Evolutionary conservation across 768 basidiomycete species (phyloP).

Genomic region (Mycena belliarum): DNA sequence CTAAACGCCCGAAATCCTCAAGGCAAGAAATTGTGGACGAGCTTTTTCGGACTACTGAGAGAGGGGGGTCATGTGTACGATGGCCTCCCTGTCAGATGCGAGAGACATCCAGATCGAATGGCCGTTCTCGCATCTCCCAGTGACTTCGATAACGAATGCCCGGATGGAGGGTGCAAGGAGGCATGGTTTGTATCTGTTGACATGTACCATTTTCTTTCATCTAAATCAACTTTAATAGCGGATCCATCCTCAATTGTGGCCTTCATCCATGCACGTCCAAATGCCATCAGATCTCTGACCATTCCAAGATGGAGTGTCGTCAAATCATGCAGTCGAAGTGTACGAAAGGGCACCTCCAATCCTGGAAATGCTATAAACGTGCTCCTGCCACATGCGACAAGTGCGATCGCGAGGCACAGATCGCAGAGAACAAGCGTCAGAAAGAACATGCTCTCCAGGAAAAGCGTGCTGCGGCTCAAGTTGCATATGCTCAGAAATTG

Average conservation of each 20-base stretch:
- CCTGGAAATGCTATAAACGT: conserved; percentile 41
- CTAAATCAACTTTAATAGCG: too few species aligned
- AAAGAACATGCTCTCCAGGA: conserved; percentile 38
- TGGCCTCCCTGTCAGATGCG: conserved; percentile 62
- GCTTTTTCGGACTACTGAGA: conserved; percentile 47
- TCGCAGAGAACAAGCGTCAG: conserved; percentile 36
- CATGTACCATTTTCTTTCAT: neutral
- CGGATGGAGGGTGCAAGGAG: conserved; percentile 63
- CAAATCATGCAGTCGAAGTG: conserved; percentile 41
- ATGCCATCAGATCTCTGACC: conserved; percentile 58
- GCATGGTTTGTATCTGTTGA: conserved; percentile 51
- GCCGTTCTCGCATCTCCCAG: conserved; percentile 39
- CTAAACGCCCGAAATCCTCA: conserved; percentile 47
- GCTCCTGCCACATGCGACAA: conserved; percentile 32
- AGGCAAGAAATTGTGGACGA: conserved; percentile 52
- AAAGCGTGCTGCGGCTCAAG: conserved; percentile 37
- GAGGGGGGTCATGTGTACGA: conserved; percentile 48
- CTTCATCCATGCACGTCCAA: conserved; percentile 57
- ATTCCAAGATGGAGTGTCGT: conserved; percentile 55
- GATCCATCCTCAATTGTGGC: conserved; percentile 47
- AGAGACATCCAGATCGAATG: conserved; percentile 48
- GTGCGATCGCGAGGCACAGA: conserved; percentile 39
- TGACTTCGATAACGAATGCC: conserved; percentile 53
- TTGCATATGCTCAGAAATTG: conserved; percentile 36
- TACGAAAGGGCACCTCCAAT: conserved; percentile 41